These are phyloP conservation scores for Punica granatum DNA, from an alignment of 345 rosid species.

Conservation along the genomic window DNA sequence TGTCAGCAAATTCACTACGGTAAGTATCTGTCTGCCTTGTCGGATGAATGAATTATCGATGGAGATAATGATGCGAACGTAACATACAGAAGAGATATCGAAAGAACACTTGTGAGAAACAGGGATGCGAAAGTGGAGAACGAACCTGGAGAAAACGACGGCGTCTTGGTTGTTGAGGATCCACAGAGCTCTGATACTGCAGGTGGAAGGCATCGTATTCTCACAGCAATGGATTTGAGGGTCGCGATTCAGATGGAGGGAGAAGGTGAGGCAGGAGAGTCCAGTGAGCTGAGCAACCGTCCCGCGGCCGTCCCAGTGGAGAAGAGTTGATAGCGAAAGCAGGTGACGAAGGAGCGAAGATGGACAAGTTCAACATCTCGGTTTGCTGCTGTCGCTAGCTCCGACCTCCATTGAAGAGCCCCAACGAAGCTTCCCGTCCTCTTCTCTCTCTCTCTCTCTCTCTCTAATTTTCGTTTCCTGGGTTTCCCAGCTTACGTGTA, in stretches of 20 bases:
- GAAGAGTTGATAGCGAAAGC: too few species aligned
- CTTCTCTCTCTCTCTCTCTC: too few species aligned
- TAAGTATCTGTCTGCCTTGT: not conserved
- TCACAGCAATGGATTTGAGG: not conserved
- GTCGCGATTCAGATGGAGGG: not conserved
- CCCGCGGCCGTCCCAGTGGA: too few species aligned
- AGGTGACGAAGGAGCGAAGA: too few species aligned
- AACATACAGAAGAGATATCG: not conserved
- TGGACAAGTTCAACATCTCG: too few species aligned
- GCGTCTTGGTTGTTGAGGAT: slow-evolving; percentile 63
- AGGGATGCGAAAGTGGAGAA: not conserved
- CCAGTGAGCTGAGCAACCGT: too few species aligned
- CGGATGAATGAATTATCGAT: too few species aligned
- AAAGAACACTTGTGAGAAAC: not conserved
- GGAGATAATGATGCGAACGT: not conserved
- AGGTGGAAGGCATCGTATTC: slow-evolving; percentile 41
- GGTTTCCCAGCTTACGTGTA: too few species aligned
- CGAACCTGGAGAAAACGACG: slow-evolving; percentile 79
- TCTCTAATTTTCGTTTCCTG: too few species aligned
- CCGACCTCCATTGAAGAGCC: too few species aligned
- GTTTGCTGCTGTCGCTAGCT: too few species aligned
- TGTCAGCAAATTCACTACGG: not conserved
- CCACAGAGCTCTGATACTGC: slow-evolving; percentile 91
- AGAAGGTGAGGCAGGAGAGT: not conserved
- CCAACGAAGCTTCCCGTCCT: too few species aligned